phyloP scores from a whole-genome alignment of 257 asterid species.

The Solanum habrochaites region DNA sequence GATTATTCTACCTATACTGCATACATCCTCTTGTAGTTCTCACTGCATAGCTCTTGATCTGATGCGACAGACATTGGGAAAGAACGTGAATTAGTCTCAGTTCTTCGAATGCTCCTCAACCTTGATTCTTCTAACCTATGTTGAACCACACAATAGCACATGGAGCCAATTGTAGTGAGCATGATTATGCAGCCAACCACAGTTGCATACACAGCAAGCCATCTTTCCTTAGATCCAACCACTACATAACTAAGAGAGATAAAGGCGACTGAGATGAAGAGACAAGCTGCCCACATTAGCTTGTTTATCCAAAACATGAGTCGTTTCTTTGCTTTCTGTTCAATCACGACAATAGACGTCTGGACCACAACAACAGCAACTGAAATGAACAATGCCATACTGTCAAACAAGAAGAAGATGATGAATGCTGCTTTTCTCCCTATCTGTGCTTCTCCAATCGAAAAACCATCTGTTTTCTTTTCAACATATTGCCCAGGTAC shows the following conservation, averaged over 20 bases:
- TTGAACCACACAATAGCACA: constrained; percentile 77
- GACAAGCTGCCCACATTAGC: constrained; percentile 95
- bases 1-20: constrained; percentile 36
- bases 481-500: constrained; percentile 90
- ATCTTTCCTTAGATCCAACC: constrained; percentile 57
- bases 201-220: constrained; percentile 82
- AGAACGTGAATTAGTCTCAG: constrained; percentile 52
- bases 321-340: constrained; percentile 76
- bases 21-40: constrained; percentile 70
- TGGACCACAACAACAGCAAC: constrained; percentile 96
- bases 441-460: constrained; percentile 70
- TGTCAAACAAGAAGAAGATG: constrained; percentile 72
- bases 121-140: constrained; percentile 79
- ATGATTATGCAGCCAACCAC: constrained; percentile 70
- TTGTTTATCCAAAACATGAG: constrained; percentile 91
- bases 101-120: constrained; percentile 52
- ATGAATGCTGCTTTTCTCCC: constrained; percentile 65
- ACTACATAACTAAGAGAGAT: constrained; percentile 78
- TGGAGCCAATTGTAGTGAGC: constrained; percentile 80
- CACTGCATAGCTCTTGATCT: constrained; percentile 55
- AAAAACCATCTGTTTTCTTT: constrained; percentile 14
- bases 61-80: constrained; percentile 63
- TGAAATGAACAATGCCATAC: constrained; percentile 76
- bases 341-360: constrained; percentile 87
- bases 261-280: constrained; percentile 68